Evolutionary conservation across 2,329 filamentous ascomycete genomes (phyloP), one percentile per base, ranked within the genome.

Genomic region (Clarireedia paspali): DNA sequence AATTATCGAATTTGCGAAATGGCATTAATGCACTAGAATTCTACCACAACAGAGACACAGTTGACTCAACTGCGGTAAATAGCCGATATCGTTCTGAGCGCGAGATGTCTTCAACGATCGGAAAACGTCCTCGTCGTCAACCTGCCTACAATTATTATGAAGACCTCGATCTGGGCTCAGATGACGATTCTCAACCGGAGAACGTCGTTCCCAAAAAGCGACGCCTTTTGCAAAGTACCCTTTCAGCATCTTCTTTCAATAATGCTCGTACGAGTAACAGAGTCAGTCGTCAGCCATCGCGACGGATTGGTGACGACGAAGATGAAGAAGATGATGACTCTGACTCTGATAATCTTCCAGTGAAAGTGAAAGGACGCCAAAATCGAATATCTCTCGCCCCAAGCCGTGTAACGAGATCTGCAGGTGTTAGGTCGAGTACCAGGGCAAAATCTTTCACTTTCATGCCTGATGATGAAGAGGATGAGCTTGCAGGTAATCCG

Each of bases 11-110:
- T 2, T 69, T 76, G 27, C 66, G 72, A 9, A 76, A 78, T 65
- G 78, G 79, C 17, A 63, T 69, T 47, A 68, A 70, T 58, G 75
- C 76, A 17, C 67, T 81, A 23, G 65, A 74, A 38, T 61, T 68
- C 15, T 77, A 73, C 62, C 68, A 71, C 14, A 60, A 59, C 59
- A 56, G 60, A 56, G 55, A 66, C 58, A 45, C 56, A 20, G 53
- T 57, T 6, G 55, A 56, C 3, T 46, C 58, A n/a, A 56, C 46
- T 47, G n/a, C 42, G 20, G 45, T 56, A 51, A 49, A 59, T 26
- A 47, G 51, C 14, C 49, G 17, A 39, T 59, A 53, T 6, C 60
- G 49, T 46, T 38, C 38, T 10, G 58, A 62, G 30, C 54, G 47
- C 1, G 56, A 45, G 6, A 60, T 62, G 58, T 47, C 56, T 56